Evolutionary conservation across 2,329 filamentous ascomycete genomes (phyloP), one percentile per base, ranked within the genome.

Genomic region (Pseudonectria foliicola): DNA sequence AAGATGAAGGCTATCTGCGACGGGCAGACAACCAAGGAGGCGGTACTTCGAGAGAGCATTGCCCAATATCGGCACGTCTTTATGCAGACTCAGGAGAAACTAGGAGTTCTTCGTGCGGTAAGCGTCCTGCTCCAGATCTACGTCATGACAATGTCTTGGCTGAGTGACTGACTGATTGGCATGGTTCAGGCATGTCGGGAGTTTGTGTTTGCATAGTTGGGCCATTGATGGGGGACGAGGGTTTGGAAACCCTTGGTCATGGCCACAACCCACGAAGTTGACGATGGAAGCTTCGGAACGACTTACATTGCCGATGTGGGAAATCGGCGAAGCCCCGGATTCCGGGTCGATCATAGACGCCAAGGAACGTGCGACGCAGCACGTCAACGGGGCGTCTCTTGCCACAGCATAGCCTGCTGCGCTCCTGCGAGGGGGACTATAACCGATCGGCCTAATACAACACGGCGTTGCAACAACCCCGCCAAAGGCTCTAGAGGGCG

Each of bases 1-100:
- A 86, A 88, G 58, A 95, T 98, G 90, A 92, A 89, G 57, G 86
- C 85, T 38, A 95, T 98, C 38, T 96, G 92, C 62, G 88, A 90
- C 40, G 92, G 92, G 16, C 79, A 76, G 33, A 83, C 79, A 45
- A 85, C 81, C 24, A 82, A 78, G 52, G 72, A 75, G 35, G 74
- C 77, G 13, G 85, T 98, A 30, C 73, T 98, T 27, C 72, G 80
- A 35, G 82, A 94, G 59, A 95, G 84, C 56, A 68, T 98, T 37
- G 75, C 81, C 41, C 86, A 92, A 66, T 98, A 96, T 59, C 79
- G 82, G 33, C 78, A 80, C 34, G 86, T 95, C 11, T 98, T 90
- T 62, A 69, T 82, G 49, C 84, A 89, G 53, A 89, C 87, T 2
- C 76, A 80, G 50, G 78, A 84, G 56, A 80, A 85, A 55, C 75